Conservation (phyloP, 495 filamentous ascomycete genomes). For the Tuber umbilicatum region DNA sequence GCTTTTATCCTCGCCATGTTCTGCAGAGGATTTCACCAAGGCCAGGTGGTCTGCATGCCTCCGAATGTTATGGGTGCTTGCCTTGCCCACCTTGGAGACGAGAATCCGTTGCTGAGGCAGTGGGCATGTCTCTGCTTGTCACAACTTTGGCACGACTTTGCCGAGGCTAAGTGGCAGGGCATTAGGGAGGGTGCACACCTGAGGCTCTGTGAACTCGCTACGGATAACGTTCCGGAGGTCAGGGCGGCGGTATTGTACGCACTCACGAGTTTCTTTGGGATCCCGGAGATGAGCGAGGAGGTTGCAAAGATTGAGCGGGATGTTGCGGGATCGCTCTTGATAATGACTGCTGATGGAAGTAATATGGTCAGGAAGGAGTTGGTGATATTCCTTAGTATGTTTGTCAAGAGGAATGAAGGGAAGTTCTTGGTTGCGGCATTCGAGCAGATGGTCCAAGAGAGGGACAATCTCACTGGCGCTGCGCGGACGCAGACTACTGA, state of each 20-base stretch:
- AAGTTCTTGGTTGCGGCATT: conserved; percentile 89
- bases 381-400: conserved; percentile 85
- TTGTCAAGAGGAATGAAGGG: conserved; percentile 82
- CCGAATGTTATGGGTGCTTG: conserved; percentile 82
- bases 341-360: conserved; percentile 85
- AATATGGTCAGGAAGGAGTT: conserved; percentile 89
- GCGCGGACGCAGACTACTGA: conserved; percentile 8
- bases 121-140: conserved; percentile 97
- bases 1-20: conserved; percentile 96
- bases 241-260: conserved; percentile 88
- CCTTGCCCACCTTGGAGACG: conserved; percentile 71
- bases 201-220: conserved; percentile 69
- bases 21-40: conserved; percentile 85
- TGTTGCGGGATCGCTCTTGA: conserved; percentile 72
- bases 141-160: conserved; percentile 83
- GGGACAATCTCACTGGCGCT: conserved; percentile 49
- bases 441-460: conserved; percentile 82
- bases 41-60: conserved; percentile 77
- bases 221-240: conserved; percentile 91
- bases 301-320: conserved; percentile 83
- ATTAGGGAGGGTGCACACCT: conserved; percentile 73
- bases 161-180: conserved; percentile 89
- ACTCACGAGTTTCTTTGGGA: conserved; percentile 85
- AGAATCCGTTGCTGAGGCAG: conserved; percentile 83
- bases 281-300: conserved; percentile 84